Base-by-base conservation (phyloP, 2,329 filamentous ascomycete species). In the Diaporthe sp. region DNA sequence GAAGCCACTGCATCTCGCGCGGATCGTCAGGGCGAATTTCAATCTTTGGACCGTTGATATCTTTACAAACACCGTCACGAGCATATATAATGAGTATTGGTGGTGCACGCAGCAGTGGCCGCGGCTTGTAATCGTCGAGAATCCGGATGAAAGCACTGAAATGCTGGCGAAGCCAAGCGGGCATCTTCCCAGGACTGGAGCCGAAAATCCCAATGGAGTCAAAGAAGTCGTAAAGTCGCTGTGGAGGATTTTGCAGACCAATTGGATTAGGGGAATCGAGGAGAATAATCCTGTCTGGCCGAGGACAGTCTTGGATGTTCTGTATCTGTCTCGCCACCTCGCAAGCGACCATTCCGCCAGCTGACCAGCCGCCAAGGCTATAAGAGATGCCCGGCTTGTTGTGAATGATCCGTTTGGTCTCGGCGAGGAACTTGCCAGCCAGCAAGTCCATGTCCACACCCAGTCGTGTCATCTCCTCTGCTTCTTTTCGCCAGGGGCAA, bases 321-420 rank as follows among this genome's bases (percentile, higher is more conserved):
- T 34, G 42, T 15, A 67, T 46, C 12, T 67, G 61, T 19, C 61
- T 49, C 10, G 44, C 19, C 9, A 67, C 61, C 19, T 67, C 61
- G 25, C 55, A 73, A 3, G 72, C 59, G 22, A 73, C 25, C 15
- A 73, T 58, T n/a, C 72, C 72, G 12, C 72, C 72, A 1, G 72
- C 31, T 13, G 72, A 73, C 72, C 72, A 73, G 9, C 72, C 72
- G 1, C 59, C 72, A 17, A 73, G 13, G 13, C 34, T 46, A 22
- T 68, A 73, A 19, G 59, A 51, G 15, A 53, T n/a, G 9, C n/a
- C 5, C 3, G 61, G 72, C 22, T 46, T 49, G 2, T 49, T 49
- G 17, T 4, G 19, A 67, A 67, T 37, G 28, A 67, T 67, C 0
- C 61, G 28, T 10, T 13, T 46, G 19, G 61, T 73, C 39, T 49